Evolutionary conservation across 495 filamentous ascomycete species (phyloP), one percentile per base, ranked within the genome.

Genomic region (Durotheca rogersii): DNA sequence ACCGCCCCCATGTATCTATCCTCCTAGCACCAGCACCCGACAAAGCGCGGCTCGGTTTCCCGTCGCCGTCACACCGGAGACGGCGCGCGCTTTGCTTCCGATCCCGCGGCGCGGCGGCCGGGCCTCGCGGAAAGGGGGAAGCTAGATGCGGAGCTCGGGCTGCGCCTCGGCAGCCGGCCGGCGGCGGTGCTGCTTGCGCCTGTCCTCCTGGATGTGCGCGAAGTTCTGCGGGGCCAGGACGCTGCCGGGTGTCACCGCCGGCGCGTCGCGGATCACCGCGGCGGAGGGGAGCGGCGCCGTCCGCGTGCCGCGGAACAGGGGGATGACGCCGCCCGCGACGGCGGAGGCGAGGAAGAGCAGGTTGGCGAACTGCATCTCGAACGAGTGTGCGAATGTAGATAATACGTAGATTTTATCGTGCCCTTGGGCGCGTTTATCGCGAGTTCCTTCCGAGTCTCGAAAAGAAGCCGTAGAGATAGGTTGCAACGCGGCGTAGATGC

Each of bases 341-440:
- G 36, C 50, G 3, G 50, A 41, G 6, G 56, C 56, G 20, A 59
- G 41, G 21, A 59, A 36, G 39, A 59, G n/a, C 25, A 59, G 17
- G 30, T 38, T 53, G 56, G 27, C 12, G 40, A 59, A 38, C 15
- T 59, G 56, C 56, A 59, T 59, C 45, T 53, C 47, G 29, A 31
- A 16, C 2, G 9, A 18, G 5, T 29, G 10, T 15, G 15, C 7
- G 19, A 19, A 38, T 38, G 16, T 37, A 10, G 16, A 9, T 37
- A 16, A 4, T 19, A 3, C 2, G 16, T 9, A 19, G 18, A 2
- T 37, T 37, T 37, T 27, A 4, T 27, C 23, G 4, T 27, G 9
- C 9, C 9, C 23, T 27, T 27, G 23, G 4, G 4, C 23, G 23
- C 9, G 4, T 9, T 27, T 27, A 27, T 27, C 9, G n/a, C n/a